Conservation (phyloP, 305 asterid genomes). For the Andrographis paniculata region DNA sequence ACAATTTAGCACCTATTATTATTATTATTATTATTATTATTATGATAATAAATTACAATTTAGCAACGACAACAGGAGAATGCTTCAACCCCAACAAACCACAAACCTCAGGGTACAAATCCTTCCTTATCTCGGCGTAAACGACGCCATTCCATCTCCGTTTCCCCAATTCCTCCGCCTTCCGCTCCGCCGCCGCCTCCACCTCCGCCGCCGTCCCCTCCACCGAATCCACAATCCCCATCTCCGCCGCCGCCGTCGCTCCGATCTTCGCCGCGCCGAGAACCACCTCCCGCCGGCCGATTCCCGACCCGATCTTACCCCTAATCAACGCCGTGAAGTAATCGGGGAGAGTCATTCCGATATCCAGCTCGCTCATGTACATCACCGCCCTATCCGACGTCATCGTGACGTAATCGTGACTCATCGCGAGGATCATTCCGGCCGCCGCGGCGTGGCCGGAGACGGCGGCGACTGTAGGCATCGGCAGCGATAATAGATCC, state of each 20-base stretch:
- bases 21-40: too few species aligned
- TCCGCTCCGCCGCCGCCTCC: conserved; percentile 35
- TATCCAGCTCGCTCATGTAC: conserved; percentile 82
- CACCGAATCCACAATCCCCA: conserved; percentile 63
- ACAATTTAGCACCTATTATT: too few species aligned
- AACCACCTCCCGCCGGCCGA: conserved; percentile 41
- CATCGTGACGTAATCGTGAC: conserved; percentile 73
- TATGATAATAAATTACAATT: too few species aligned
- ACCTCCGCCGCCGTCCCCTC: conserved; percentile 44
- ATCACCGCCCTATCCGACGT: conserved; percentile 48
- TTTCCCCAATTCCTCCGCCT: conserved; percentile 50
- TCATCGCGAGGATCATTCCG: conserved; percentile 59
- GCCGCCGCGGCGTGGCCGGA: conserved; percentile 94
- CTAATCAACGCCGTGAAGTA: conserved; percentile 54
- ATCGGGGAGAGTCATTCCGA: conserved; percentile 79
- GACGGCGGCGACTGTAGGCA: conserved; percentile 81
- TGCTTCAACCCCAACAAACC: background rate
- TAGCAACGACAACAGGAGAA: background rate
- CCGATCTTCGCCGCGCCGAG: conserved; percentile 50
- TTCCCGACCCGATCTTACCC: conserved; percentile 39
- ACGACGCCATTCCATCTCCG: conserved; percentile 55
- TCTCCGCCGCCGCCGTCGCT: conserved; percentile 48
- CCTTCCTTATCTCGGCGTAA: conserved; percentile 56
- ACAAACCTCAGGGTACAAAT: conserved; percentile 21
- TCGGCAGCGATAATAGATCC: conserved; percentile 57